Evolutionary conservation across 345 rosid genomes (phyloP), one percentile per base, ranked within the genome.

Genomic region (Laguncularia racemosa): DNA sequence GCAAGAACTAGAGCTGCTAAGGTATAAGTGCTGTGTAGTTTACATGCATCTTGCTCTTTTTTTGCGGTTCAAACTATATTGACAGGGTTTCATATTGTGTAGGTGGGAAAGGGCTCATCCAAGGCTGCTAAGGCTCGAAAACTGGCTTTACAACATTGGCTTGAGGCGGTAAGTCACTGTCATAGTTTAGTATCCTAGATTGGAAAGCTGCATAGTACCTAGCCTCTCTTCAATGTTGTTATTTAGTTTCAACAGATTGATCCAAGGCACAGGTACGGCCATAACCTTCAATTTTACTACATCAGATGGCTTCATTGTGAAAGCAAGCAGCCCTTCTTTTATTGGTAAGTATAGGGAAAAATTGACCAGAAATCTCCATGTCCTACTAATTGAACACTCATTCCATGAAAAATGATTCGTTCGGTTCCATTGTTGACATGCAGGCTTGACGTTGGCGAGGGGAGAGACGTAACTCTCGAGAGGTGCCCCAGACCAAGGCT

Each of bases 251-350:
- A 58, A 71, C 65, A 91, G 98, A 91, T 91, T 16, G 98, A 91
- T 76, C 98, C 96, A 43, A 74, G 95, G 56, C 98, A 91, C 76
- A 91, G 98, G 10, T 91, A 91, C 71, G 98, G 98, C 19, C 96
- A 91, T 67, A 91, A 88, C 68, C 92, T 88, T 71, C 96, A 91
- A 52, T 91, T 85, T 67, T 88, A 88, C 75, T 91, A 86, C 53
- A 81, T 66, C 57, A 81, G 59, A 12, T 91, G 96, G 98, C 88
- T 91, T 44, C 96, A 81, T 33, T 91, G 96, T 69, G 78, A 81
- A 49, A 85, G 96, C 55, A 74, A 62, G 69, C 87, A 91, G 60
- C 95, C 98, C 12, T 91, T 91, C 67, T 91, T 91, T 65, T 91
- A 84, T 28, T 91, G 95, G 98, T 88, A 71, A 64, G 71, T 16